Base-by-base conservation (phyloP, 2,329 filamentous ascomycete species). In the Epichloe elymi region DNA sequence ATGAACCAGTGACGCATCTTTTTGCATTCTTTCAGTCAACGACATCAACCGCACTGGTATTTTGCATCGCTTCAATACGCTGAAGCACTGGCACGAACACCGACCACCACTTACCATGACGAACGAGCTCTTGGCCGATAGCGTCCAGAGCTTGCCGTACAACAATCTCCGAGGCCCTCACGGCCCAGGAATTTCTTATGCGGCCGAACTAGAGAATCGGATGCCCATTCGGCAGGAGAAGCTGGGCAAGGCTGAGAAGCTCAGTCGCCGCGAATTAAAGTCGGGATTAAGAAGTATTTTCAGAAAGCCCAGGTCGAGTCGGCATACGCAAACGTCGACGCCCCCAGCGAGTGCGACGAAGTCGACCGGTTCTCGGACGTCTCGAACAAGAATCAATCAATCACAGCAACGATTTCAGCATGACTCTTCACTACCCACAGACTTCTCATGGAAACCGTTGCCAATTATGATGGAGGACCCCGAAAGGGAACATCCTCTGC, bases 251-350 rank as follows among this genome's bases (percentile, higher is more conserved):
- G 14, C 20, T 5, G 68, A 69, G 45, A 75, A 69, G 56, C 57
- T 70, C 23, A 61, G 60, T 50, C 72, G 67, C 59, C 67, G 76
- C 54, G 76, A 78, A 53, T 79, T 76, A 15, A 74, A 69, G 52
- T 58, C 79, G 48, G 75, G 73, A 3, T 60, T 80, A 46, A 68
- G 74, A 49, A 73, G 65, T 54, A 67, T 81, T 8, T 80, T 81
- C 56, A 66, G 70, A 40, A 70, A 73, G 53, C 66, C 67, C 19
- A 76, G 69, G 58, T 47, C 62, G 3, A 57, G 59, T 12, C 68
- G 66, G 53, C 65, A 70, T 5, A 51, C 55, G 4, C 66, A 70
- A 30, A 60, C 60, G 5, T 51, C 61, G 4, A 55, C 60, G 3
- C 60, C 63, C 8, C 59, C 64, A 39, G 58, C 61, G 40, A 62